Evolutionary conservation across 768 basidiomycete genomes (phyloP), one percentile per base, ranked within the genome.

Genomic region (Termitomyces sp.): DNA sequence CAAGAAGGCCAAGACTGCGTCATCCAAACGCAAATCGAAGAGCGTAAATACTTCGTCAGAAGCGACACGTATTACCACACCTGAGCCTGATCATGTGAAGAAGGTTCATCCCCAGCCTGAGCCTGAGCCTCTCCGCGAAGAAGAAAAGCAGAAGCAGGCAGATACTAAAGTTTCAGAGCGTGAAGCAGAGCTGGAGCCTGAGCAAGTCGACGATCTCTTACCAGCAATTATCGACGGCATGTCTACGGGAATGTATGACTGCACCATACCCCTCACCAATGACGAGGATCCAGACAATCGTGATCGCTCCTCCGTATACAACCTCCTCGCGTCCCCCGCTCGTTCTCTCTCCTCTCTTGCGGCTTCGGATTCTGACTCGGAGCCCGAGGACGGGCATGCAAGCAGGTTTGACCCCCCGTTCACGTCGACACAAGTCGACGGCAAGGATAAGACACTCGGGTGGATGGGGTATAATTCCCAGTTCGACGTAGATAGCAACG

Each of bases 391-490:
- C 34, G 41, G 62, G 50, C n/a, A 64, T 63, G 49, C 5, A 31
- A 59, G 56, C 16, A 52, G 37, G 14, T 75, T 75, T 56, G 52
- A 68, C 10, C 74, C 73, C 2, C 61, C 65, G 6, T 71, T 69
- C 37, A 67, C 71, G 7, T 75, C 73, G 17, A 76, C 74, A 14
- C 75, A 75, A 59, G 58, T 52, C 43, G 44, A 35, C 17, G 57
- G 54, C 21, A 60, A 65, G 44, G 51, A 51, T 25, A 54, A 57
- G 32, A 10, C 54, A 12, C 45, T 68, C 17, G 65, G 72, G 38
- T 77, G 71, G 59, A 69, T 73, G 69, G 77, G 75, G 2, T 84
- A 78, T 62, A 82, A 78, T 58, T 84, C 85, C 4, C 84, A 85
- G 59, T 80, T 82, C 55, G 81, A 84, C 57, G 73, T 85, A 2